Evolutionary conservation across 2,329 filamentous ascomycete genomes (phyloP), one percentile per base, ranked within the genome.

Genomic region (Xylariaceae sp.): DNA sequence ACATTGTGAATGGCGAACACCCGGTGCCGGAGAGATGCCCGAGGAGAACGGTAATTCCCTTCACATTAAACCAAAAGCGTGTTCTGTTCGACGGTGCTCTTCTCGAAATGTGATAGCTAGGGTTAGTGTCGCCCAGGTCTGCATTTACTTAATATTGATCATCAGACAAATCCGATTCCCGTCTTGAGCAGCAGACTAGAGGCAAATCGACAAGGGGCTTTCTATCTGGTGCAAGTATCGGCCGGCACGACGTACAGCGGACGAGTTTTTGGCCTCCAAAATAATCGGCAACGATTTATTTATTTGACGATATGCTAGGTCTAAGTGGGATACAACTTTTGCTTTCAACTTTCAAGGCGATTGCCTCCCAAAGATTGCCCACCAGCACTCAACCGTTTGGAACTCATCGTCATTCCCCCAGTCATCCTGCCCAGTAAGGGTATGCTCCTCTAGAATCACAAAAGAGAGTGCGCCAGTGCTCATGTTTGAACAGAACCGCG

Each of bases 341-440:
- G 21, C 13, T 49, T 1, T 44, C 6, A 53, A 8, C 13, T 49
- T 1, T 44, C 6, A 53, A 8, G 10, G 3, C 18, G 19, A 19
- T 39, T 56, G 49, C 49, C 56, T 63, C n/a, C 71, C 58, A 63
- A 81, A 89, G 2, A 87, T 72, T 6, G 81, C 84, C 79, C 85
- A 83, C 86, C 86, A 89, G 63, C 87, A 90, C 43, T 76, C 77
- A 29, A 89, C 80, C 12, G 66, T 62, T 2, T 61, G 53, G 3
- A 66, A 68, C 13, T 81, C 76, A 1, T 76, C 77, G 22, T 76
- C 75, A 29, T 74, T 79, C 87, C 77, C 79, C 88, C 88, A 92
- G 67, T 92, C 88, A 66, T 92, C 88, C 63, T 81, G 79, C 9
- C 86, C 87, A 5, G 74, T 74, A 41, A 90, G 78, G 53, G 80